Percentiles rank a stretch among this genome's conserved stretches.
phyloP scores from a whole-genome alignment of 2,329 filamentous ascomycete species.

The Lachnellula occidentalis region DNA sequence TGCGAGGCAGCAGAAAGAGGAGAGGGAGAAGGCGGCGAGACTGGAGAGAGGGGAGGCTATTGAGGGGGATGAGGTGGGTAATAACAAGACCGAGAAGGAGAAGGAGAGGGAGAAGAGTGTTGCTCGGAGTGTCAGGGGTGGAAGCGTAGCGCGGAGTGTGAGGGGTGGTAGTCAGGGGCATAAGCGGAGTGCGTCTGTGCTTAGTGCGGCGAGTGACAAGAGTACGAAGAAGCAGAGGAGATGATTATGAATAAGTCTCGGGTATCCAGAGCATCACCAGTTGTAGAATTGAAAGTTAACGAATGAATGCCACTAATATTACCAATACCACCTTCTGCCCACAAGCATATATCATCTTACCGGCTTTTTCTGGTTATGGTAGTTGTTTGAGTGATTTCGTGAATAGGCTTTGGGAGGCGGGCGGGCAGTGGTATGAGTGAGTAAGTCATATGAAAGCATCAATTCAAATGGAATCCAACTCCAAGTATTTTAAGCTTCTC shows the following conservation, averaged over 20 bases:
- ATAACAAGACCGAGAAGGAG: conserved; percentile 31
- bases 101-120: conserved; percentile 29
- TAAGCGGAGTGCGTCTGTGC: conserved; percentile 78
- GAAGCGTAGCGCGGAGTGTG: conserved; percentile 50
- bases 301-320: not conserved
- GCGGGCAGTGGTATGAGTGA: no score
- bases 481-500: not conserved
- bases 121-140: conserved; percentile 56
- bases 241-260: not conserved
- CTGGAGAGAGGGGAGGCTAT: conserved; percentile 36
- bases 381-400: no score
- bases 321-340: not conserved
- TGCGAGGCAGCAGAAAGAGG: conserved; percentile 49
- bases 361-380: no score
- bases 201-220: conserved; percentile 64
- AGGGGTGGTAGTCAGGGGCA: conserved; percentile 58
- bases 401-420: no score
- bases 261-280: not conserved
- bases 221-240: conserved; percentile 44
- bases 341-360: no score
- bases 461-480: not conserved
- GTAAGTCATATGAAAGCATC: not conserved
- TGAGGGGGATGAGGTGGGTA: conserved; percentile 46
- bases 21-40: conserved; percentile 32
- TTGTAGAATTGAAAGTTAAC: not conserved